Base-by-base conservation (phyloP, 306 rosid genomes). In the Cucurbita ficifolia region DNA sequence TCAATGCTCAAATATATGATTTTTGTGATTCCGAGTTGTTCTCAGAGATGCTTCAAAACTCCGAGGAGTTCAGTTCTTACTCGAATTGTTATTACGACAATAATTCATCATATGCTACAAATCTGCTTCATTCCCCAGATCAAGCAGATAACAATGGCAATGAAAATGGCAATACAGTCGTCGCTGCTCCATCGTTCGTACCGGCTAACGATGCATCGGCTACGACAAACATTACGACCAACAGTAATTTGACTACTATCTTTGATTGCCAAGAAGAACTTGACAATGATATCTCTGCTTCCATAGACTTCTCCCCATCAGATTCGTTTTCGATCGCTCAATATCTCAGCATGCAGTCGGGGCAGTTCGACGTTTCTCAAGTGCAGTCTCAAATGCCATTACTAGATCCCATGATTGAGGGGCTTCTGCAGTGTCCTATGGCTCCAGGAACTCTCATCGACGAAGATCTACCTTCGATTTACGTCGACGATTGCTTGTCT, bases 231-330 rank as follows among this genome's bases (percentile, higher is more conserved):
- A 59, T 48, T 19, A 50, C 79, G 4, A 74, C 79, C 67, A 76
- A 79, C 80, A 82, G 80, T 64, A 85, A 82, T 65, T 77, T 88
- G 55, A 77, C 96, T 12, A 76, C 81, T 35, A 76, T 89, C 80
- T 94, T 94, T 77, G 92, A 89, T 72, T 76, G 97, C 14, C 95
- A 81, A 69, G 92, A 94, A 65, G 98, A 93, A 8, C 77, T 89
- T 21, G 96, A 94, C 77, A 90, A 86, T 82, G 95, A 91, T 81
- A 89, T 91, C 46, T 94, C 99, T 16, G 97, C 95, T 74, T 94
- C 96, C 68, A 86, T 91, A 40, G 90, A 94, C 75, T 94, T 94
- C 76, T 86, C 99, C 19, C 79, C 92, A 12, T 84, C 95, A 21
- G 83, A 82, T 64, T 77, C 89, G 24, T 94, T 91, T 52, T 35